phyloP scores from a whole-genome alignment of 768 basidiomycete species.

The Gloeophyllum trabeum region DNA sequence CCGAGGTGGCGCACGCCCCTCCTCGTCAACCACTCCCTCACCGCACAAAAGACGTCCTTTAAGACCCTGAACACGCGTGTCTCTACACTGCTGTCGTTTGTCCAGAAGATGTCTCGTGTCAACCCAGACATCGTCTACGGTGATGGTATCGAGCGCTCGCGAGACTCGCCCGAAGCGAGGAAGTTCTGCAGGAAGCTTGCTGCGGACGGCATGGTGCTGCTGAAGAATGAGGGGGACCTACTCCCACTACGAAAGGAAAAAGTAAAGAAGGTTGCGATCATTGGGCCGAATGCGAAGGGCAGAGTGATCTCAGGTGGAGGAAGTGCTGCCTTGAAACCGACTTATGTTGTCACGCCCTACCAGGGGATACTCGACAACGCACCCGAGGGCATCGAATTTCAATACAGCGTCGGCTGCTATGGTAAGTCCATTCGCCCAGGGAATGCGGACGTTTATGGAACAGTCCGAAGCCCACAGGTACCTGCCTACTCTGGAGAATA shows the following conservation, averaged over 20 bases:
- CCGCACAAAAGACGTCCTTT: constrained; percentile 37
- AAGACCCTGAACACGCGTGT: constrained; percentile 39
- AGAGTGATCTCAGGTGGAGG: constrained; percentile 67
- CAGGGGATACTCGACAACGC: constrained; percentile 44
- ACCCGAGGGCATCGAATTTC: constrained; percentile 35
- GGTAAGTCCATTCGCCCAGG: constrained; percentile 24
- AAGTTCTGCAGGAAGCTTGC: constrained; percentile 45
- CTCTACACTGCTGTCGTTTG: constrained; percentile 36
- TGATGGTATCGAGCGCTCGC: constrained; percentile 45
- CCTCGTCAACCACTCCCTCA: constrained; percentile 27
- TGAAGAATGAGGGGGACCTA: constrained; percentile 48
- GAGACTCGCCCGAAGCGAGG: constrained; percentile 39
- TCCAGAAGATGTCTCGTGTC: constrained; percentile 42
- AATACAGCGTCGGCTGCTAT: constrained; percentile 54
- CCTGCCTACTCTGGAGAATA: constrained; percentile 56
- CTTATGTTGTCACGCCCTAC: constrained; percentile 54
- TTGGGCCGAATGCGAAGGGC: constrained; percentile 60
- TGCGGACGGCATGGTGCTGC: constrained; percentile 50
- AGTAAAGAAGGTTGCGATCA: constrained; percentile 44
- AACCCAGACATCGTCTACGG: constrained; percentile 54
- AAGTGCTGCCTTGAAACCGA: constrained; percentile 55
- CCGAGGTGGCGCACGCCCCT: constrained; percentile 26
- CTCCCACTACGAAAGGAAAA: constrained; percentile 35
- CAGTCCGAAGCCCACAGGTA: constrained; percentile 44
- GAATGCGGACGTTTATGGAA: background rate